Evolutionary conservation across 257 asterid species (phyloP), one percentile per base, ranked within the genome.

Genomic region (Penstemon eatonii): DNA sequence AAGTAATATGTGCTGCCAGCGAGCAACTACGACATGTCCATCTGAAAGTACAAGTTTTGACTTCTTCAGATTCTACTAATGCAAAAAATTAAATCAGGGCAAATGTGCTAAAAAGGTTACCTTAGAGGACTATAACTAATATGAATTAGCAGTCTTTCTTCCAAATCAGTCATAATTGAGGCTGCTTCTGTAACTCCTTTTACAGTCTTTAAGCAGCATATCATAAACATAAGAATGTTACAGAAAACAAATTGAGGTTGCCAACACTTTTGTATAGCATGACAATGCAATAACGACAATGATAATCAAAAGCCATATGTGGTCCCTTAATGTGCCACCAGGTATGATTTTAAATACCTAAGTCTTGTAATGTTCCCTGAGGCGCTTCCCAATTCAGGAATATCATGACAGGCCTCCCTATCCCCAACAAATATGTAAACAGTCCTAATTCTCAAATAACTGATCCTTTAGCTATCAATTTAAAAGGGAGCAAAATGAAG

Each of bases 21-120:
- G 87, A 82, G 86, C 95, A 89, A 81, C 76, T 94, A 75, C 96
- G 86, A 84, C 96, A 91, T 46, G 90, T 83, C 98, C 98, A 91
- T 80, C 99, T 91, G 79, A 73, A 47, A 74, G 70, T 46, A 66
- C 43, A 75, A 65, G 59, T 39, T 67, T 64, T 12, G 70, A 50
- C 39, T 64, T 68, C 56, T 38, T 46, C n/a, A 73, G 56, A 37
- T 55, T 60, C 10, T 5, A 65, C 52, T 66, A 63, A 55, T 10
- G 45, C 36, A 18, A 60, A 59, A 64, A 56, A 5, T 50, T 65
- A 70, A 43, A 55, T 47, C 44, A 65, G 59, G 46, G 40, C 55
- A 66, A 53, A 39, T 40, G 56, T 47, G 56, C 56, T 18, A 52
- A 44, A 25, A 70, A 70, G 76, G 64, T 78, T 77, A 91, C 99